phyloP scores from a whole-genome alignment of 148 eudicot genomes.

The Selenicereus undatus region DNA sequence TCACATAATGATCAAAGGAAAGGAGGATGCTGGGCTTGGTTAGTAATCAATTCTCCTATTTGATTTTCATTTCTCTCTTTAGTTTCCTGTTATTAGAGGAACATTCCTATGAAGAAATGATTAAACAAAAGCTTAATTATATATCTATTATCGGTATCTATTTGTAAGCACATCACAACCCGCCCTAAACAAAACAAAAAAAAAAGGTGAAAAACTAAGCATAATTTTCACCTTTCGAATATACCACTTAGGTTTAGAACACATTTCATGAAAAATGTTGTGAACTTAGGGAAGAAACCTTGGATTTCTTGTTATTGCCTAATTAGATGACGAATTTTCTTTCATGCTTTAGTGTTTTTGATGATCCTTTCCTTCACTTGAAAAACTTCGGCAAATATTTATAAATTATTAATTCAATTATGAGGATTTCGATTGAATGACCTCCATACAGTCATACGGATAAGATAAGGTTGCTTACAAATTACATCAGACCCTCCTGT shows the following conservation, averaged over 20 bases:
- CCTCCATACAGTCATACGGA: background rate
- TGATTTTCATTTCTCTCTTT: background rate
- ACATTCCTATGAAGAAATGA: background rate
- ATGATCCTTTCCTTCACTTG: background rate
- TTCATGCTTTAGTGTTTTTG: too few species aligned
- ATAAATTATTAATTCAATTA: background rate
- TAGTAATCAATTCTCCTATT: background rate
- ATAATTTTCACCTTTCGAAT: background rate
- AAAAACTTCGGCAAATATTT: background rate
- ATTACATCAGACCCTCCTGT: background rate
- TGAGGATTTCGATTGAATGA: too few species aligned
- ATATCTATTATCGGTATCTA: too few species aligned
- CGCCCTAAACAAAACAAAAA: background rate
- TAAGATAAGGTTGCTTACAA: background rate
- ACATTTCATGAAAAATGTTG: too few species aligned
- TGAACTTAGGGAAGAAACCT: too few species aligned
- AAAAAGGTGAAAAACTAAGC: background rate
- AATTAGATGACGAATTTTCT: too few species aligned
- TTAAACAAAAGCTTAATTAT: background rate
- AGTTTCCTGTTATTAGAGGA: background rate
- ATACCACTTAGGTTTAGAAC: background rate
- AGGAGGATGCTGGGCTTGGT: slow-evolving; percentile 64
- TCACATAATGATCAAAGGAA: slow-evolving; percentile 56
- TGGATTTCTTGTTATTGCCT: too few species aligned
- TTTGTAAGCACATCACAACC: too few species aligned